These are phyloP conservation scores for Lasiodiplodia sp. DNA, from an alignment of 2,329 filamentous ascomycete species.

Conservation along the genomic window DNA sequence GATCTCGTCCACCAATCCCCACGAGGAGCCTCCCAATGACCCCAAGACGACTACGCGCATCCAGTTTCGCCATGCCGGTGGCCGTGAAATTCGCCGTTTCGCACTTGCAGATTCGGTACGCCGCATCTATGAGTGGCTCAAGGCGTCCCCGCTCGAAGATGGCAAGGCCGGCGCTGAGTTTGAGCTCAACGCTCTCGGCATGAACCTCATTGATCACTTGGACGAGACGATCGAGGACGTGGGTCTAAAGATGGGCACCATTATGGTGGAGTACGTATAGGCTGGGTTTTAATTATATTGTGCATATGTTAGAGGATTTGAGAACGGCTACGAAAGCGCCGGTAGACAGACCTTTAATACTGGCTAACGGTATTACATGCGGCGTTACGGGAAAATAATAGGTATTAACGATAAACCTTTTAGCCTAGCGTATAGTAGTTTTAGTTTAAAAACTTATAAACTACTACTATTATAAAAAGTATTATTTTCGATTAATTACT, in stretches of 20 bases:
- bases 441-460: neutral
- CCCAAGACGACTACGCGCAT: constrained; percentile 82
- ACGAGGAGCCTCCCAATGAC: constrained; percentile 77
- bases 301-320: constrained; percentile 1
- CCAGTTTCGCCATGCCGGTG: constrained; percentile 86
- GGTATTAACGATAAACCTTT: neutral
- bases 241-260: constrained; percentile 87
- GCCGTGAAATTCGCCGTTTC: constrained; percentile 89
- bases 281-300: neutral
- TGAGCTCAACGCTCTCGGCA: constrained; percentile 87
- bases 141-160: constrained; percentile 83
- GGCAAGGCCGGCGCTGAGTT: constrained; percentile 81
- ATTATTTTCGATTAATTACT: too few relatives aligned
- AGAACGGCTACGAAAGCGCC: neutral
- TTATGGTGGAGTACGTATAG: constrained; percentile 85
- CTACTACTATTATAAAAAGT: too few relatives aligned
- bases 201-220: constrained; percentile 80
- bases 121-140: constrained; percentile 95
- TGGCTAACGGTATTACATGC: constrained; percentile 8
- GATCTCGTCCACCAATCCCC: constrained; percentile 76
- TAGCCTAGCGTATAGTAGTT: neutral
- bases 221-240: constrained; percentile 79
- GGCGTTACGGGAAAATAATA: constrained; percentile 9
- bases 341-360: neutral
- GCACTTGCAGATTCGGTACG: constrained; percentile 75